phyloP scores from a whole-genome alignment of 768 basidiomycete genomes.

The Leccinum rimulosum region DNA sequence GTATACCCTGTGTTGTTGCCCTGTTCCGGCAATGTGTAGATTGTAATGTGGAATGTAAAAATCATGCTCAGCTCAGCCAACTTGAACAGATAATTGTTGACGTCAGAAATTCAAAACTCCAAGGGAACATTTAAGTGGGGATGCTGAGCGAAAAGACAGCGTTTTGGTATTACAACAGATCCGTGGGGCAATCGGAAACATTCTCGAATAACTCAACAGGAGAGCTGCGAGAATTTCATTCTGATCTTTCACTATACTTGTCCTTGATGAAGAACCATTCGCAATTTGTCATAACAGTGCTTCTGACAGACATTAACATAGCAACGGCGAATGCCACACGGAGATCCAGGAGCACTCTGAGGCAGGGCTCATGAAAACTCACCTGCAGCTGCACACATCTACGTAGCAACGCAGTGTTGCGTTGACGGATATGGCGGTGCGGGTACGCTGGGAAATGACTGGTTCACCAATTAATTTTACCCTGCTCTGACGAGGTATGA shows the following conservation, averaged over 20 bases:
- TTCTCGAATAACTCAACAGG: neutral
- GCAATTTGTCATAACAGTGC: neutral
- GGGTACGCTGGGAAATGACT: neutral
- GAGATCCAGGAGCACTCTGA: neutral
- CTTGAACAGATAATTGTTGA: neutral
- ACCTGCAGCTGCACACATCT: neutral
- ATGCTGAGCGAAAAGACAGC: neutral
- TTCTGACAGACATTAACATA: neutral
- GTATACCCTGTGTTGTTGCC: neutral
- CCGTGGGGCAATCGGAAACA: neutral
- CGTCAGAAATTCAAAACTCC: neutral
- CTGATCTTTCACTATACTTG: neutral
- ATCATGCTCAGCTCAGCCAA: neutral
- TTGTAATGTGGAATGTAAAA: constrained; percentile 7
- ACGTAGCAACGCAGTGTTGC: neutral
- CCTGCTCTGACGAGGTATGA: neutral
- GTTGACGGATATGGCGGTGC: neutral
- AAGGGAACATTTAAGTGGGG: neutral
- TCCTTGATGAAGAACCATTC: neutral
- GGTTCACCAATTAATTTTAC: neutral
- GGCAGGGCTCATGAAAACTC: neutral
- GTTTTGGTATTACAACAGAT: neutral
- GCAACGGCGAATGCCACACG: neutral
- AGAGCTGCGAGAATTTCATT: neutral
- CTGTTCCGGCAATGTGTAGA: neutral